Evolutionary conservation across 1,139 yeast species (phyloP), one percentile per base, ranked within the genome.

Genomic region (Blastobotrys elegans): DNA sequence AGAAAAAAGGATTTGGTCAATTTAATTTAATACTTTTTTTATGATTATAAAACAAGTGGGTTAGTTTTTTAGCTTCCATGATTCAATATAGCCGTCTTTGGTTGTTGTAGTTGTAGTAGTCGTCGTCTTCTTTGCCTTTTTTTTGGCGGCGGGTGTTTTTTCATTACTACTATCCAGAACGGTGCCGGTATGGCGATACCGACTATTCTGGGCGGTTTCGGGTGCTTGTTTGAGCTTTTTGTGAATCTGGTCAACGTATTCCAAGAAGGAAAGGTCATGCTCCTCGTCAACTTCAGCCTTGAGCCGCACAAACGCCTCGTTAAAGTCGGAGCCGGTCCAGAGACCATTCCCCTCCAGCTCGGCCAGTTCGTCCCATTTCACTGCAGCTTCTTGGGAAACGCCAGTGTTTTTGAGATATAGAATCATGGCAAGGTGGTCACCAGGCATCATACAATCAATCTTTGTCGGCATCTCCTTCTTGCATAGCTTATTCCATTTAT

Each of bases 401-500:
- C 73, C 77, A 45, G 75, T 59, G 56, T 75, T 74, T 59, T 75
- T 74, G 45, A 80, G 55, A 55, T 76, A 69, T 52, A 74, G 69
- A 52, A 79, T 58, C 43, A 85, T 60, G 85, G 92, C 20, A 67
- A 69, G 34, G 71, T 63, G 6, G 81, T 80, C 60, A 75, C 83
- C 56, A 3, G 49, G 49, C 39, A 52, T 54, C 86, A 60, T 56
- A 3, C 80, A 72, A 46, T 82, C 70, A 38, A 27, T 53, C 49
- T 21, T 51, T 44, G 27, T 47, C 46, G 37, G 47, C 13, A 6
- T 4, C 50, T 27, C 13, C 33, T 58, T 72, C 59, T 80, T 82
- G 46, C 80, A 66, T 8, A 89, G 62, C 65, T 88, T 89, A 59
- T 84, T 84, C 96, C 97, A 90, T 65, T 90, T 90, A 68, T 90